These are phyloP conservation scores for Megacollybia marginata DNA, from an alignment of 768 basidiomycete species.

Conservation along the genomic window DNA sequence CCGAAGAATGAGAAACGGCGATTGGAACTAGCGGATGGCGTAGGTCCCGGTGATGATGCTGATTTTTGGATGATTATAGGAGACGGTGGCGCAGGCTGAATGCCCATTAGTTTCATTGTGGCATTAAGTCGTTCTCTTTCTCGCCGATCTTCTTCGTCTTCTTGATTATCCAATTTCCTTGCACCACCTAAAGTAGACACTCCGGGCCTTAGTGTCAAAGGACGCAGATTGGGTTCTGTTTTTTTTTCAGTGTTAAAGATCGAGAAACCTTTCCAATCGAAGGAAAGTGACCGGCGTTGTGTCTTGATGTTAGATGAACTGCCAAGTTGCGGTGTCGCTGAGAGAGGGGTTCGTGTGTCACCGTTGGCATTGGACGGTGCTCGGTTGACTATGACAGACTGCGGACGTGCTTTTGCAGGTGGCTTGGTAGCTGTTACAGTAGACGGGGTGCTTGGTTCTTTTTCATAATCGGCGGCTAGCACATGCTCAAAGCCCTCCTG, in stretches of 20 bases:
- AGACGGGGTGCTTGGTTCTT: constrained; percentile 41
- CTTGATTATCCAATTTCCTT: constrained; percentile 77
- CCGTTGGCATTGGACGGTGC: constrained; percentile 28
- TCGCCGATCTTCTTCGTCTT: constrained; percentile 87
- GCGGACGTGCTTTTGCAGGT: constrained; percentile 47
- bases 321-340: constrained; percentile 14
- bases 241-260: constrained; percentile 53
- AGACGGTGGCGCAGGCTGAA: constrained; percentile 54
- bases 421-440: constrained; percentile 24
- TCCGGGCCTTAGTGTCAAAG: constrained; percentile 68
- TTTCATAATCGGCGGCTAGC: constrained; percentile 86
- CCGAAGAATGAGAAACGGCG: constrained; percentile 72
- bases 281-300: constrained; percentile 73
- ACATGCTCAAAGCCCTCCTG: constrained; percentile 98
- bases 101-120: constrained; percentile 93
- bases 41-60: constrained; percentile 27
- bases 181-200: constrained; percentile 47
- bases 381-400: constrained; percentile 49
- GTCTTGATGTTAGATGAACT: constrained; percentile 28
- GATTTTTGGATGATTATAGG: constrained; percentile 32
- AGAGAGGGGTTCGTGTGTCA: constrained; percentile 15
- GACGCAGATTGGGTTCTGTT: constrained; percentile 60
- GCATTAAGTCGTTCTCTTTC: constrained; percentile 85
- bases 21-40: constrained; percentile 24
- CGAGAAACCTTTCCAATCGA: constrained; percentile 79